phyloP scores from a whole-genome alignment of 1,139 yeast species.

The Suhomyces taliae region DNA sequence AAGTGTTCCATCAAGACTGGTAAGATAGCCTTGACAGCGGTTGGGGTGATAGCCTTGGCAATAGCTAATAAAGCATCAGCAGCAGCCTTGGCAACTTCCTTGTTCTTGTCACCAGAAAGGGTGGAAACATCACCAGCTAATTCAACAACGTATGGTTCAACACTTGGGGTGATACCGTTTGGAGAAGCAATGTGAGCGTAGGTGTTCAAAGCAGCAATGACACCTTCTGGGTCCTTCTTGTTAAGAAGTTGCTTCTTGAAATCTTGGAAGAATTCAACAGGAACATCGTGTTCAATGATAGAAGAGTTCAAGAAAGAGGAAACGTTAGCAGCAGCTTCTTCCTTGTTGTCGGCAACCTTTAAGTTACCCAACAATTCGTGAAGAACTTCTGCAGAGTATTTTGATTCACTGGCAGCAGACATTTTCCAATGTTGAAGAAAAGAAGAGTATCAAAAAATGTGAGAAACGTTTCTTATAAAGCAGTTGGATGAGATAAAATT shows the following conservation, averaged over 20 bases:
- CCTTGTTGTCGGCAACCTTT: constrained; percentile 89
- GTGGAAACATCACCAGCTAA: constrained; percentile 68
- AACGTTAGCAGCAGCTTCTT: constrained; percentile 84
- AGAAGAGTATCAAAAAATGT: constrained; percentile 7
- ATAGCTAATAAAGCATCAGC: constrained; percentile 72
- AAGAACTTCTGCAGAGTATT: constrained; percentile 77
- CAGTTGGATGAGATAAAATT: constrained; percentile 9
- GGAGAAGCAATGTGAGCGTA: constrained; percentile 80
- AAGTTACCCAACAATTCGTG: constrained; percentile 91
- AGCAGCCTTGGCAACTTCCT: constrained; percentile 67
- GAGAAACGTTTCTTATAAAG: constrained; percentile 11
- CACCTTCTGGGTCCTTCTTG: constrained; percentile 68
- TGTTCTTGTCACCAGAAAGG: constrained; percentile 89
- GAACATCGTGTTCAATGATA: constrained; percentile 98
- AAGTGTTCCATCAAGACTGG: constrained; percentile 76
- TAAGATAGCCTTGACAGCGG: constrained; percentile 85
- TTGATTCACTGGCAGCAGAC: constrained; percentile 66
- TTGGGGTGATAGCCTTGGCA: constrained; percentile 83
- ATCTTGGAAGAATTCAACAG: constrained; percentile 80
- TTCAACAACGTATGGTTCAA: constrained; percentile 89
- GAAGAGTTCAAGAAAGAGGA: constrained; percentile 94
- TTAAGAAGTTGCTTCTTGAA: constrained; percentile 73
- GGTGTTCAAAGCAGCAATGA: constrained; percentile 81
- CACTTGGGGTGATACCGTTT: constrained; percentile 81
- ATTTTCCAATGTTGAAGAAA: constrained; percentile 36